Conservation (phyloP, 2,329 filamentous ascomycete genomes). For the Colletotrichum sp. region DNA sequence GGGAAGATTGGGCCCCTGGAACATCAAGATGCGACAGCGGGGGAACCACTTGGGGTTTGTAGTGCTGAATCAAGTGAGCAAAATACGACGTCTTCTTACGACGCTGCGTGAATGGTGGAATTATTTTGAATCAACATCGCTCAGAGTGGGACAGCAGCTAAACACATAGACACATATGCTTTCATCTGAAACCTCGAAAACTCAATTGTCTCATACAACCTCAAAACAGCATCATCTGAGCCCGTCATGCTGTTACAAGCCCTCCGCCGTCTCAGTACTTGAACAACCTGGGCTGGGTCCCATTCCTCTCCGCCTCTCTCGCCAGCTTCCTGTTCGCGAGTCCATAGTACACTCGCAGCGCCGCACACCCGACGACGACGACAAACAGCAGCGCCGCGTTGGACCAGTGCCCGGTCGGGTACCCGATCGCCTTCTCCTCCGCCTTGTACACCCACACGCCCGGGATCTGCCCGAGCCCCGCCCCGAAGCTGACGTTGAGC, state of each 20-base stretch:
- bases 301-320: conserved; percentile 31
- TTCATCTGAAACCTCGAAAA: background rate
- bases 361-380: conserved; percentile 58
- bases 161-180: background rate
- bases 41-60: background rate
- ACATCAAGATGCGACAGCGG: background rate
- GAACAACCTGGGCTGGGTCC: conserved; percentile 41
- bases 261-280: conserved; percentile 34
- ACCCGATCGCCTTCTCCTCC: conserved; percentile 62
- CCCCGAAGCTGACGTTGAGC: conserved; percentile 70
- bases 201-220: background rate
- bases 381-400: conserved; percentile 67
- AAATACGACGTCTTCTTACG: background rate
- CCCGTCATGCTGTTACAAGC: background rate
- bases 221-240: background rate
- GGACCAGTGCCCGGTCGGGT: conserved; percentile 73
- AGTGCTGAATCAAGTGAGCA: background rate
- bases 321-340: conserved; percentile 44
- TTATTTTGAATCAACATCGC: background rate
- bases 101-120: background rate
- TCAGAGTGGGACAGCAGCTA: background rate
- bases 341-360: conserved; percentile 61
- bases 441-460: conserved; percentile 78
- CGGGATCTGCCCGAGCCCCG: conserved; percentile 72
- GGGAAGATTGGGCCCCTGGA: rapidly evolving